Percentiles rank a stretch among this genome's conserved stretches.
Evolutionary conservation across 164 flowering plant genomes (phyloP).

Genomic region (Piper betle): DNA sequence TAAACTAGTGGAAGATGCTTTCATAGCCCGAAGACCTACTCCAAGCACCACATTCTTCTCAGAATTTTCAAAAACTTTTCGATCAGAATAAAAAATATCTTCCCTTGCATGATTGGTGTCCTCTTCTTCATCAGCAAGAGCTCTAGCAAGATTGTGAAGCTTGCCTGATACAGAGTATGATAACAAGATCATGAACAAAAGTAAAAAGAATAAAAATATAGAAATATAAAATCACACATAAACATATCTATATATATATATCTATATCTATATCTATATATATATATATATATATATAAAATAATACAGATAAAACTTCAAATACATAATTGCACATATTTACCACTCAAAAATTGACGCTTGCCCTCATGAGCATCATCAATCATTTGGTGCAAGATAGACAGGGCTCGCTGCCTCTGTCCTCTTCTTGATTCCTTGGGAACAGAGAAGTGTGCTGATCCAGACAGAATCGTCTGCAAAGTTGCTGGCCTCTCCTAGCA

Average conservation of each 20-base stretch:
- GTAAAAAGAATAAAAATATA: not conserved
- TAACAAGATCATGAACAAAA: not conserved
- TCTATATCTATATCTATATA: too few relatives aligned
- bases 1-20: conserved; percentile 25
- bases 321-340: not conserved
- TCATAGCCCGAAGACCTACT: conserved; percentile 57
- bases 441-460: conserved; percentile 34
- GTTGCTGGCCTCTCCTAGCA: conserved; percentile 55
- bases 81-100: conserved; percentile 38
- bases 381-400: conserved; percentile 91
- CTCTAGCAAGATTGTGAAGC: conserved; percentile 96
- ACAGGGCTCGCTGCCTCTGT: conserved; percentile 91
- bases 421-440: conserved; percentile 55
- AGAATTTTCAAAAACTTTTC: conserved; percentile 20
- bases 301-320: too few relatives aligned
- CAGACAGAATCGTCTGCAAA: conserved; percentile 63
- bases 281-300: too few relatives aligned
- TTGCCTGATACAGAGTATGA: conserved; percentile 42
- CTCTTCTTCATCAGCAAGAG: conserved; percentile 87
- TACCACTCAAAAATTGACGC: conserved; percentile 96
- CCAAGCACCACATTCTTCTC: conserved; percentile 78
- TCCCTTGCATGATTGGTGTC: conserved; percentile 32
- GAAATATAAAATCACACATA: too few relatives aligned
- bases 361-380: conserved; percentile 98
- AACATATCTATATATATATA: too few relatives aligned